phyloP scores from a whole-genome alignment of 257 asterid genomes.

The Lycium barbarum region DNA sequence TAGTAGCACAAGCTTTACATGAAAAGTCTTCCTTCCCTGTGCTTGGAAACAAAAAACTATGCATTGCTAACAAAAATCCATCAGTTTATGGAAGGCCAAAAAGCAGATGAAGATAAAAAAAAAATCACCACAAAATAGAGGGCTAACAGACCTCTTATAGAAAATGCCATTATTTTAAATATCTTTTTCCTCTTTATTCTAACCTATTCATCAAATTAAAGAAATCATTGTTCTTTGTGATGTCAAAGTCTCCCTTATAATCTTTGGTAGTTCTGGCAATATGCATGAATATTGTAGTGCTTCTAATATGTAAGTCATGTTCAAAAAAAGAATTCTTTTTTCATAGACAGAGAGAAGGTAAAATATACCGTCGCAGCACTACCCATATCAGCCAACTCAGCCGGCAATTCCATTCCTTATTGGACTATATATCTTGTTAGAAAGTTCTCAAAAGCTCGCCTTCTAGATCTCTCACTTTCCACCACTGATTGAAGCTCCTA shows the following conservation, averaged over 20 bases:
- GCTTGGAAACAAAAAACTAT: background rate
- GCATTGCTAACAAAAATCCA: conserved; percentile 23
- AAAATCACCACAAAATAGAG: no score
- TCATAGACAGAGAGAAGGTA: no score
- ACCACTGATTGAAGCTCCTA: no score
- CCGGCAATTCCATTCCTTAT: no score
- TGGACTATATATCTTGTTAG: no score
- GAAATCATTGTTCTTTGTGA: conserved; percentile 59
- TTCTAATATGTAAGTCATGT: conserved; percentile 43
- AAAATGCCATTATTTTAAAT: conserved; percentile 28
- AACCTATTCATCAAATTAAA: conserved; percentile 38
- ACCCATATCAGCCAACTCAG: no score
- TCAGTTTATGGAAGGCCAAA: background rate
- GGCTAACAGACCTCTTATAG: conserved; percentile 33
- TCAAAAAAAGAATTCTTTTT: no score
- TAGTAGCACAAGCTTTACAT: background rate
- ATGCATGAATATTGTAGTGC: conserved; percentile 59
- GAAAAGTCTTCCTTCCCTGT: background rate
- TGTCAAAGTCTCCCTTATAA: conserved; percentile 53
- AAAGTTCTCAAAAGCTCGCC: no score
- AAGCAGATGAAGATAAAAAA: background rate
- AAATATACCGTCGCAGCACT: no score
- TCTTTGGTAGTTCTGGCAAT: conserved; percentile 54
- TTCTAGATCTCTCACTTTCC: no score
- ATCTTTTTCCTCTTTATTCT: background rate